Base-by-base conservation (phyloP, 1,284 basidiomycete genomes). In the Malassezia globosa region DNA sequence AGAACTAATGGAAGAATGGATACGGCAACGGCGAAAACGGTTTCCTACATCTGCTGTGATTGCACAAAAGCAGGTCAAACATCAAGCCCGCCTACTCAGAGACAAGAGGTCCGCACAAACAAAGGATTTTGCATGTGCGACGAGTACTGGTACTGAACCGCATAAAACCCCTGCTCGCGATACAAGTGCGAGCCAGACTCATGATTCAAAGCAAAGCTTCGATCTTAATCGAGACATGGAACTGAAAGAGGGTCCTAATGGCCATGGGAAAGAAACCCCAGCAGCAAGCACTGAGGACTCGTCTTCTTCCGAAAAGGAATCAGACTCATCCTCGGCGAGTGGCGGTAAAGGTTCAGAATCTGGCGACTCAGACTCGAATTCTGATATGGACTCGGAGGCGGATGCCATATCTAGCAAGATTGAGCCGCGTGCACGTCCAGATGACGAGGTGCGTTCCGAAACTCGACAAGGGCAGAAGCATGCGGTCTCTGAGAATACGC, bases 1-100 rank as follows among this genome's bases (percentile, higher is more conserved):
- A 2, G 62, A 66, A 45, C 58, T 71, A 18, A 55, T 69, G 24
- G 57, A 54, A n/a, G 58, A 69, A 31, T 71, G 68, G 68, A 60
- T 66, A 36, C 51, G 45, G n/a, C 65, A 71, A 45, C 53, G 68
- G 14, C 60, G 61, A 39, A 71, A 71, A 38, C 54, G 68, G 23
- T 71, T 61, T 58, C 68, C 68, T 0, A 68, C 60, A 0, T 51
- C 50, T 8, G 40, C 48, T 0, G 59, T 61, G 8, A 59, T 71
- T 3, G 54, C 57, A 41, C 42, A 64, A 41, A 69, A 69, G 42
- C 26, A 46, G 34, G 42, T 42, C 16, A 60, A 68, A 44, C 23
- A 37, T 29, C 26, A 58, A 57, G 35, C 52, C 51, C 23, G 55
- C 51, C 18, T 13, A 26, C 16, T 11, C 13, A 8, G 29, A 31